Evolutionary conservation across 2,329 filamentous ascomycete genomes (phyloP).

Genomic region (Monascus ruber): DNA sequence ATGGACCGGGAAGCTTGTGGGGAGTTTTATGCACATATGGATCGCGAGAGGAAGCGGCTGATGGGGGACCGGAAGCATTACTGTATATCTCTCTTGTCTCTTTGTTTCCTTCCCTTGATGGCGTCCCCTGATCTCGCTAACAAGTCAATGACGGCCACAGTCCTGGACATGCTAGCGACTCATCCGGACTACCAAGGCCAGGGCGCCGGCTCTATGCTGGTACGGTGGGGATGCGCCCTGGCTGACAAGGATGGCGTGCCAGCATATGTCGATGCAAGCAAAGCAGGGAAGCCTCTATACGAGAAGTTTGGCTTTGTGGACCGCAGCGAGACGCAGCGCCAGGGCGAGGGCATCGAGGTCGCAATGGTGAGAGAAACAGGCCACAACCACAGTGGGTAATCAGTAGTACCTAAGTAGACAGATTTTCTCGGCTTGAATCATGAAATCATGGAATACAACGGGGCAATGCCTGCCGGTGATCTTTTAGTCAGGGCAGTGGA

Average conservation of each 20-base stretch:
- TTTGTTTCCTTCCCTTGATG: neutral
- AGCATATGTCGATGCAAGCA: conserved; percentile 29
- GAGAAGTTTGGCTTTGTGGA: conserved; percentile 31
- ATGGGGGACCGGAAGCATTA: conserved; percentile 15
- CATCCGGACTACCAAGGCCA: conserved; percentile 31
- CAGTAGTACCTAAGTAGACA: too few species aligned
- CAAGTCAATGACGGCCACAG: conserved; percentile 9
- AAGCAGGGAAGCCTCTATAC: conserved; percentile 26
- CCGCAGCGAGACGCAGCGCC: conserved; percentile 2
- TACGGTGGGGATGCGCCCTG: conserved; percentile 28
- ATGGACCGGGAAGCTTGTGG: conserved; percentile 8
- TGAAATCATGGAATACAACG: too few species aligned
- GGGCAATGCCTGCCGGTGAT: too few species aligned
- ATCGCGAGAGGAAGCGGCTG: conserved; percentile 10
- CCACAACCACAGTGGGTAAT: too few species aligned
- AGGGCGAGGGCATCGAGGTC: neutral
- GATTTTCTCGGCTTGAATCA: too few species aligned
- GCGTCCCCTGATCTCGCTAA: neutral
- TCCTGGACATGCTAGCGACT: conserved; percentile 29
- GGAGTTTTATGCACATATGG: conserved; percentile 10
- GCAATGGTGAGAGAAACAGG: neutral
- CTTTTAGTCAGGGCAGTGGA: too few species aligned
- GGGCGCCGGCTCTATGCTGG: conserved; percentile 29
- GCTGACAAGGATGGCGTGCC: conserved; percentile 22
- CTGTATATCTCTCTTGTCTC: conserved; percentile 11